Evolutionary conservation across 345 rosid genomes (phyloP).

Genomic region (Brassica rapa): DNA sequence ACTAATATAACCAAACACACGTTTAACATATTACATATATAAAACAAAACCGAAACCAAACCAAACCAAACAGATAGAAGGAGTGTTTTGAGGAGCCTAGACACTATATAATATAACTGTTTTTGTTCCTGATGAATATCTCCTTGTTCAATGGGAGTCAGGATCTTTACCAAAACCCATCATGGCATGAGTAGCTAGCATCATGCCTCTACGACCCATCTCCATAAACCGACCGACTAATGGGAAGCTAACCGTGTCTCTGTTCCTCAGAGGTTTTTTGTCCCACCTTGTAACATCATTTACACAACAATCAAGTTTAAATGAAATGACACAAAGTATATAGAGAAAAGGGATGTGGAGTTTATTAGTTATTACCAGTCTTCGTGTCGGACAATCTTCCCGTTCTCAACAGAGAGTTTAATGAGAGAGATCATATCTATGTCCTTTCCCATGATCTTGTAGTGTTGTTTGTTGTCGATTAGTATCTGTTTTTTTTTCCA

Average conservation of each 20-base stretch:
- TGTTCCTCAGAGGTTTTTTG: slow-evolving; percentile 72
- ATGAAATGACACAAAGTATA: neutral
- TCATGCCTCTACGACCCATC: slow-evolving; percentile 67
- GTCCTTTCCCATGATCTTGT: slow-evolving; percentile 67
- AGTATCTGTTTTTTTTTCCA: slow-evolving; percentile 50
- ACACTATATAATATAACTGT: neutral
- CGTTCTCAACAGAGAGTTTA: slow-evolving; percentile 64
- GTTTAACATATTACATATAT: neutral
- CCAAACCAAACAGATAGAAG: slow-evolving; percentile 18
- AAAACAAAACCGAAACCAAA: neutral
- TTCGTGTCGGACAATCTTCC: slow-evolving; percentile 82
- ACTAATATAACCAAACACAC: neutral
- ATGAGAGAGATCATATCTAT: slow-evolving; percentile 84
- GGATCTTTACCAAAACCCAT: slow-evolving; percentile 94
- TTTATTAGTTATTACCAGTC: slow-evolving; percentile 57
- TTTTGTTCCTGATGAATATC: neutral
- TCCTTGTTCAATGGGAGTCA: slow-evolving; percentile 12
- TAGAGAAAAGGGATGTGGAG: neutral
- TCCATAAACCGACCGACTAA: slow-evolving; percentile 63
- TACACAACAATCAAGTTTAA: neutral
- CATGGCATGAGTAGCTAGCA: slow-evolving; percentile 87
- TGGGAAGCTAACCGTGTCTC: slow-evolving; percentile 60
- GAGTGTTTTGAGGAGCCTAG: slow-evolving; percentile 1
- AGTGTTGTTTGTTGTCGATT: slow-evolving; percentile 83
- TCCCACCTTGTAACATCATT: slow-evolving; percentile 64